Base-by-base conservation (phyloP, 768 basidiomycete species). In the Lactarius quietus region DNA sequence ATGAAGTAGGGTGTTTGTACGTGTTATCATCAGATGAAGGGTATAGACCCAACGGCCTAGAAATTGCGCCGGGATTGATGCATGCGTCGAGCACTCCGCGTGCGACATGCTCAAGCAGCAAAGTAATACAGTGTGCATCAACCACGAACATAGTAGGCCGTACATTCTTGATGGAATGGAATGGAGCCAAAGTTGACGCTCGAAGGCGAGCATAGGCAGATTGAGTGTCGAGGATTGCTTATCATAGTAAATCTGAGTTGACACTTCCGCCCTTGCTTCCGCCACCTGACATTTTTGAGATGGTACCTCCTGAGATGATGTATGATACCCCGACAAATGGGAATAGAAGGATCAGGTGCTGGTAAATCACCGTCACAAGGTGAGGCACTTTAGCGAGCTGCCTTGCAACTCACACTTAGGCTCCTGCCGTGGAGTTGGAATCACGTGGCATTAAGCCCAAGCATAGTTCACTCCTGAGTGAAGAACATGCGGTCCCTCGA, bases 141-240 rank as follows among this genome's bases (percentile, higher is more conserved):
- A 8, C 58, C 38, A 23, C 26, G 29, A n/a, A 59, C 18, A 8
- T 6, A 20, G 18, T 33, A 29, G 1, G 18, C 53, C 31, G 10
- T 20, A n/a, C 20, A 6, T 43, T 8, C 36, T 59, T 39, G 53
- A 48, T 48, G 43, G 12, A 15, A 31, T n/a, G n/a, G 33, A 60
- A 65, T 61, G 64, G 64, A 60, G 64, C 59, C 64, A 65, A 51
- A 63, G 23, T 56, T 18, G 26, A 4, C 7, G 20, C 33, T 56
- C 18, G 18, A 9, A 8, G 20, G 31, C 53, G 10, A 33, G 31
- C 29, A 31, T 10, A 17, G 26, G 7, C 53, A 31, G 18, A 6
- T 29, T 18, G 29, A 9, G 20, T 39, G 39, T 12, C 43, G 3
- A 45, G 7, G 43, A 45, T 23, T 31, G 52, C 28, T 28, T 20